Conservation (phyloP, 164 flowering plant species). For the Protea cynaroides region DNA sequence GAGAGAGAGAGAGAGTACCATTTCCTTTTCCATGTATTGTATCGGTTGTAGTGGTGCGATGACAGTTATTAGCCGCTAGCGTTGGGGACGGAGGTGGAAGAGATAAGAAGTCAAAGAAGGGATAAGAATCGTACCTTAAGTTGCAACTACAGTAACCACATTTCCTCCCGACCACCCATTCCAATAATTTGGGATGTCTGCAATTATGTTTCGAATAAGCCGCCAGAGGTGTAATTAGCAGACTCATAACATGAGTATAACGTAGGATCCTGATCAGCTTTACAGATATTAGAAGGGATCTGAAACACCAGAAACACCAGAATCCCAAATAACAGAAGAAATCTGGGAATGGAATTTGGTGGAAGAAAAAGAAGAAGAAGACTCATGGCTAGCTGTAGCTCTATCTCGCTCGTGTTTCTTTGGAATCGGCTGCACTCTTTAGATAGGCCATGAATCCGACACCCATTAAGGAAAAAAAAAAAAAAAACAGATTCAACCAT, state of each 20-base stretch:
- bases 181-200: background rate
- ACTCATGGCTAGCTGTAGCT: no score
- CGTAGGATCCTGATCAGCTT: background rate
- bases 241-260: background rate
- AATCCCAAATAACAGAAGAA: background rate
- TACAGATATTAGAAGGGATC: background rate
- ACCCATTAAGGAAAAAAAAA: no score
- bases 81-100: background rate
- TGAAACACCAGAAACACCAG: background rate
- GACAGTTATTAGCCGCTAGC: no score
- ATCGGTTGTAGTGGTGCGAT: no score
- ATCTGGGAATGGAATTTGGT: background rate
- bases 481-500: no score
- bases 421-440: no score
- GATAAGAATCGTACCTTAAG: background rate
- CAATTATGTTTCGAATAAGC: background rate
- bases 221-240: conserved; percentile 8
- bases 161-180: background rate
- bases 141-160: background rate
- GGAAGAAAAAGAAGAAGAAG: no score
- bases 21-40: no score
- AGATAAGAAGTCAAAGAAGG: background rate
- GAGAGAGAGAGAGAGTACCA: no score
- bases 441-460: no score
- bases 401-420: no score